Evolutionary conservation across 176 grass and related monocot genomes (phyloP).

Genomic region (Oryza longistaminata): DNA sequence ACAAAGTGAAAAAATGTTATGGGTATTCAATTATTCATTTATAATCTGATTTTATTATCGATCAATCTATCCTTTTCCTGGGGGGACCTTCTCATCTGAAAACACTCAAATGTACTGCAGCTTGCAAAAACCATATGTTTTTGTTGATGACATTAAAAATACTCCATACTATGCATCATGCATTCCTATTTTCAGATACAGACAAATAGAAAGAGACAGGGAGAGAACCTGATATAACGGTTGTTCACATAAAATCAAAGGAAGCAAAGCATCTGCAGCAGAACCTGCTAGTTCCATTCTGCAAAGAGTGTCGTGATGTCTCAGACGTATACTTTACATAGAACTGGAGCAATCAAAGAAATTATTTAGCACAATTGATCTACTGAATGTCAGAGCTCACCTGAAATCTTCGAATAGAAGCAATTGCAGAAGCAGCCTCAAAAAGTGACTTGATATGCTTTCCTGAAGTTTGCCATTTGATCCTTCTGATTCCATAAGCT

Average conservation of each 20-base stretch:
- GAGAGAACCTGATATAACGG: conserved; percentile 75
- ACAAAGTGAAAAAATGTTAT: not conserved
- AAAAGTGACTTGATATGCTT: conserved; percentile 79
- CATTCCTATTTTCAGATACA: not conserved
- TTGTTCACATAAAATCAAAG: conserved; percentile 88
- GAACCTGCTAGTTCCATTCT: conserved; percentile 86
- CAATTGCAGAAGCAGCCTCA: conserved; percentile 77
- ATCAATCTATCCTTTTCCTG: not conserved
- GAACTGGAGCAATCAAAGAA: conserved; percentile 11
- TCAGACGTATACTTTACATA: conserved; percentile 19
- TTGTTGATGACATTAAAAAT: not conserved
- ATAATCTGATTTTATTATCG: not conserved
- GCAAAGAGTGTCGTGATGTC: conserved; percentile 23
- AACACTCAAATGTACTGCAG: not conserved
- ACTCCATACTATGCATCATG: not conserved
- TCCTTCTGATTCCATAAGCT: conserved; percentile 59
- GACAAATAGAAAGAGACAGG: not conserved
- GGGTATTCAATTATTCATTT: not conserved
- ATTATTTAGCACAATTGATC: conserved; percentile 2
- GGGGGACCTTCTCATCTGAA: not conserved
- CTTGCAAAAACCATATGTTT: not conserved
- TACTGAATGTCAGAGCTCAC: conserved; percentile 42
- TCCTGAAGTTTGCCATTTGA: conserved; percentile 67
- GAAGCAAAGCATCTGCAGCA: conserved; percentile 92
- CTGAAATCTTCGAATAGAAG: conserved; percentile 93